Evolutionary conservation across 345 rosid genomes (phyloP).

Genomic region (Laguncularia racemosa): DNA sequence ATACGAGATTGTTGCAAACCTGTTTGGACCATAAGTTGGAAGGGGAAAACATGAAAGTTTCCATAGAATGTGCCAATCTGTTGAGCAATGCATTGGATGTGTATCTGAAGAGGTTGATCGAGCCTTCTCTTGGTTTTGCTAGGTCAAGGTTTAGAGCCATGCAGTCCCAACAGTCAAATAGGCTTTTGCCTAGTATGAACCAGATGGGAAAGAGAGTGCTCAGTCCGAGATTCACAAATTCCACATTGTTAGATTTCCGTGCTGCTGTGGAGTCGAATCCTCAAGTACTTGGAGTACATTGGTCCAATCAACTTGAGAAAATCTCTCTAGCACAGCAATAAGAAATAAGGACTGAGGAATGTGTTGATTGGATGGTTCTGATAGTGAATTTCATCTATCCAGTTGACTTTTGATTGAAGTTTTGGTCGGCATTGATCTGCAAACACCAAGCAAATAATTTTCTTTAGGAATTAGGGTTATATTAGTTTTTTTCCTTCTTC

Average conservation of each 20-base stretch:
- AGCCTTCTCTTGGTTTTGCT: conserved; percentile 61
- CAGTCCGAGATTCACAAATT: conserved; percentile 18
- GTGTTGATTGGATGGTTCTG: too few species aligned
- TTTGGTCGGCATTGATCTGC: too few species aligned
- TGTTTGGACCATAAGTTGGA: conserved; percentile 62
- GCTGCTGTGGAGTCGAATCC: conserved; percentile 61
- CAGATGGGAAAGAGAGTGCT: conserved; percentile 16
- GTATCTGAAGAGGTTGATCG: conserved; percentile 62
- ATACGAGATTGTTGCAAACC: conserved; percentile 60
- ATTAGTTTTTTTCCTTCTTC: too few species aligned
- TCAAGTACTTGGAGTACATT: conserved; percentile 57
- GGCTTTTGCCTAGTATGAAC: conserved; percentile 10
- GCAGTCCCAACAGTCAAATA: conserved; percentile 13
- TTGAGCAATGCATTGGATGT: conserved; percentile 68
- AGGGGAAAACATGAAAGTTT: conserved; percentile 44
- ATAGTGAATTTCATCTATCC: too few species aligned
- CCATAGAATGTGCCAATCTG: conserved; percentile 54
- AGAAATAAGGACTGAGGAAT: too few species aligned
- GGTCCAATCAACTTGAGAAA: conserved; percentile 67
- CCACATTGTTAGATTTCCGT: conserved; percentile 47
- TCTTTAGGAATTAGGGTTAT: too few species aligned
- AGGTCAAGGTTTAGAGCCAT: conserved; percentile 29
- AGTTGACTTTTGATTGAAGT: too few species aligned
- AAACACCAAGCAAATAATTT: too few species aligned
- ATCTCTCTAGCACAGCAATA: conserved; percentile 20